Evolutionary conservation across 495 filamentous ascomycete genomes (phyloP).

Genomic region (Aspergillus campestris): DNA sequence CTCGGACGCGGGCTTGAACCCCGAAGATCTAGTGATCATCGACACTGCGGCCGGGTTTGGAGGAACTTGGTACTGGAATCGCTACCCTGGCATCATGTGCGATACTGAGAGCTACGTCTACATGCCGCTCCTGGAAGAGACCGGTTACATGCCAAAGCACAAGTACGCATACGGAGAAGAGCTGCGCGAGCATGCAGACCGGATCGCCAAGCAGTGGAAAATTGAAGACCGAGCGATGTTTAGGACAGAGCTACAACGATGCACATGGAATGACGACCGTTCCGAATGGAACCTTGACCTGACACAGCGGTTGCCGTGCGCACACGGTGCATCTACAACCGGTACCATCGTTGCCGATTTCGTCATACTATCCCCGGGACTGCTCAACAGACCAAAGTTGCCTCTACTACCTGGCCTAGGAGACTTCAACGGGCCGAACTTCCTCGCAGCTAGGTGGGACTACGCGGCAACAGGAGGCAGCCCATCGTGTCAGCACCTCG

Average conservation of each 20-base stretch:
- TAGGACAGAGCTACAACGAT: constrained; percentile 4
- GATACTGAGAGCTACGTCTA: constrained; percentile 26
- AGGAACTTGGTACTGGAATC: constrained; percentile 44
- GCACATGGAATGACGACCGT: background rate
- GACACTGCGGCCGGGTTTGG: constrained; percentile 44
- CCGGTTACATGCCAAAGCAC: constrained; percentile 43
- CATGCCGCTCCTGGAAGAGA: constrained; percentile 54
- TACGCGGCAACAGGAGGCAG: constrained; percentile 44
- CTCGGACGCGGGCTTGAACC: background rate
- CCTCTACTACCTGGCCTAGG: constrained; percentile 13
- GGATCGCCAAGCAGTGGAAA: constrained; percentile 27
- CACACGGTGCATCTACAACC: background rate
- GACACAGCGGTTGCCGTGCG: background rate
- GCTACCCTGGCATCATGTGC: constrained; percentile 27
- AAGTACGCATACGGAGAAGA: constrained; percentile 19
- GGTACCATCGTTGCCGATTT: constrained; percentile 4
- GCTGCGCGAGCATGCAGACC: constrained; percentile 16
- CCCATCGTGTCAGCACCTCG: constrained; percentile 29
- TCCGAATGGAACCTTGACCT: background rate
- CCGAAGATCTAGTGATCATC: constrained; percentile 40
- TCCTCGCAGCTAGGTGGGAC: constrained; percentile 39
- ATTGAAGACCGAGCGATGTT: constrained; percentile 42
- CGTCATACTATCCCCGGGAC: constrained; percentile 13
- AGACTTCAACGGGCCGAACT: constrained; percentile 19
- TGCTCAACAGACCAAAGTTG: constrained; percentile 16